Conservation (phyloP, 2,329 filamentous ascomycete genomes). For the Colletotrichum ledebouriae region DNA sequence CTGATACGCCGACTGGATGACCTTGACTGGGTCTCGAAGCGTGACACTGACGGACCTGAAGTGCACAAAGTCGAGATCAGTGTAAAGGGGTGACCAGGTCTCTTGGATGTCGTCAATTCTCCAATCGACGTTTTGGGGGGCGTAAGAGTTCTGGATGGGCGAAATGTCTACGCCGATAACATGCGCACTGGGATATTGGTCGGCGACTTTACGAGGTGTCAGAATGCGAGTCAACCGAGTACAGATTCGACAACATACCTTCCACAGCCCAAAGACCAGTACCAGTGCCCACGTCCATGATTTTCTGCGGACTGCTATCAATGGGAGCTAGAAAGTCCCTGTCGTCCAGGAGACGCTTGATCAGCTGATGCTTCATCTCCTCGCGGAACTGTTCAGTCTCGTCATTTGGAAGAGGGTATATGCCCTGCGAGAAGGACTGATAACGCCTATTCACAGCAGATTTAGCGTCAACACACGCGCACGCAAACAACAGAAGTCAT, state of each 20-base stretch:
- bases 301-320: conserved; percentile 60
- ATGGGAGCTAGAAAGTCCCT: conserved; percentile 60
- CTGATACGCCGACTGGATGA: conserved; percentile 63
- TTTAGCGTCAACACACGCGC: conserved; percentile 17
- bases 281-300: conserved; percentile 65
- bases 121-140: conserved; percentile 70
- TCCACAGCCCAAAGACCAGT: conserved; percentile 70
- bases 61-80: conserved; percentile 66
- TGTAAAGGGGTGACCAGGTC: conserved; percentile 51
- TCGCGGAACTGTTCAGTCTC: conserved; percentile 64
- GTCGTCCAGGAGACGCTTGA: conserved; percentile 62
- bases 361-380: conserved; percentile 61
- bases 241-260: conserved; percentile 50
- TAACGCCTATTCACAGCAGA: conserved; percentile 58
- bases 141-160: conserved; percentile 59
- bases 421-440: conserved; percentile 60
- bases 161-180: conserved; percentile 62
- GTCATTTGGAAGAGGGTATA: conserved; percentile 67
- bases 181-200: conserved; percentile 59
- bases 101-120: conserved; percentile 61
- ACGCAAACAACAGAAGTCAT: neutral
- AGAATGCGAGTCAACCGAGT: conserved; percentile 16
- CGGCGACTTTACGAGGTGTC: conserved; percentile 54
- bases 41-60: conserved; percentile 64
- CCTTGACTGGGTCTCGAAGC: conserved; percentile 63